Conservation (phyloP, 1,284 basidiomycete species). For the Pseudomicrostroma phylloplanum region DNA sequence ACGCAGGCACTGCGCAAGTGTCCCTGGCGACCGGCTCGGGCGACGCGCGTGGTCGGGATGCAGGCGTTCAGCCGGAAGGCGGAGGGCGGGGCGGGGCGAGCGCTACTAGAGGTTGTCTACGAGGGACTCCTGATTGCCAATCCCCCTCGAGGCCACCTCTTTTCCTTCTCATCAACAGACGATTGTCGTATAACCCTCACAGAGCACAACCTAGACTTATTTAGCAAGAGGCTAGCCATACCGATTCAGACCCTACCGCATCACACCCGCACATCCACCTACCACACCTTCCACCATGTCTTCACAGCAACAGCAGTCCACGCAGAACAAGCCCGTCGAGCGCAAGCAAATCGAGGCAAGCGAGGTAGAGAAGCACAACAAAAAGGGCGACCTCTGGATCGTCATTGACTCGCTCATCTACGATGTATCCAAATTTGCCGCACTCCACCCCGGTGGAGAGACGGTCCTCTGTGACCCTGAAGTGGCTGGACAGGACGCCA, state of each 20-base stretch:
- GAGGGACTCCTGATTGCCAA: too few relatives aligned
- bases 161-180: too few relatives aligned
- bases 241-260: neutral
- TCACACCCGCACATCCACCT: neutral
- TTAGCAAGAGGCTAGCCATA: too few relatives aligned
- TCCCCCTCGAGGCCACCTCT: too few relatives aligned
- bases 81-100: too few relatives aligned
- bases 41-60: too few relatives aligned
- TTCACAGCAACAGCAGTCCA: slow-evolving; percentile 50
- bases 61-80: too few relatives aligned
- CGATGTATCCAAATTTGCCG: slow-evolving; percentile 47
- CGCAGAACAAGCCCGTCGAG: slow-evolving; percentile 36
- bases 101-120: too few relatives aligned
- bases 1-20: too few relatives aligned
- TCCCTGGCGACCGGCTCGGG: too few relatives aligned
- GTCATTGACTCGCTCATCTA: slow-evolving; percentile 48
- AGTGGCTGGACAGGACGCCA: slow-evolving; percentile 48
- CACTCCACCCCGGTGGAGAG: slow-evolving; percentile 46
- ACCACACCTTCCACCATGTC: slow-evolving; percentile 3
- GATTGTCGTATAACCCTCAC: too few relatives aligned
- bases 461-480: slow-evolving; percentile 46
- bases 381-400: slow-evolving; percentile 36
- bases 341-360: slow-evolving; percentile 29
- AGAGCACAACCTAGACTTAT: too few relatives aligned
- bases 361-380: slow-evolving; percentile 28